Percentiles rank a stretch among this genome's conserved stretches.
Conservation (phyloP, 2,329 filamentous ascomycete genomes). For the Microdochium nivale region DNA sequence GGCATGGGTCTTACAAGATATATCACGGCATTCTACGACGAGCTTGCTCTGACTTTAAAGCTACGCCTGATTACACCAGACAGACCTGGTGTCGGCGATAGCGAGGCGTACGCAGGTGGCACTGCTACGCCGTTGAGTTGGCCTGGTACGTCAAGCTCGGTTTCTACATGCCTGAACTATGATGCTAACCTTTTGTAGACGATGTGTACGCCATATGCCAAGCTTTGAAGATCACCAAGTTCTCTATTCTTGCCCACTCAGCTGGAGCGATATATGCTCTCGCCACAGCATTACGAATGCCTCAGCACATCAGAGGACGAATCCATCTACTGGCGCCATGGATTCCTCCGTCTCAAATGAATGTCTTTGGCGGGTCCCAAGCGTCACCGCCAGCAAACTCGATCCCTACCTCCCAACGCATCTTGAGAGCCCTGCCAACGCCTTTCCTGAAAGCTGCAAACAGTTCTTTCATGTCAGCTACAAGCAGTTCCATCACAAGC, state of each 20-base stretch:
- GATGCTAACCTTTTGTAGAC: conserved; percentile 30
- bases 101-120: conserved; percentile 73
- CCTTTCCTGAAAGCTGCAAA: conserved; percentile 91
- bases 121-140: conserved; percentile 83
- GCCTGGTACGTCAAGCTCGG: conserved; percentile 58
- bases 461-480: conserved; percentile 88
- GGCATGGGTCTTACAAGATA: conserved; percentile 96
- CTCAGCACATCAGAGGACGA: conserved; percentile 86
- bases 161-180: not conserved
- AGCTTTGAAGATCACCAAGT: conserved; percentile 83
- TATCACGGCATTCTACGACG: conserved; percentile 95
- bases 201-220: conserved; percentile 95
- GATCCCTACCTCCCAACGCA: conserved; percentile 84
- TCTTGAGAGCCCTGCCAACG: conserved; percentile 81
- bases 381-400: conserved; percentile 72
- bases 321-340: conserved; percentile 92
- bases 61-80: conserved; percentile 89
- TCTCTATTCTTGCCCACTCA: conserved; percentile 92
- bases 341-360: conserved; percentile 95
- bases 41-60: conserved; percentile 80
- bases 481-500: conserved; percentile 75
- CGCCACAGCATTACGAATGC: conserved; percentile 89
- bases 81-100: conserved; percentile 87
- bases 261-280: conserved; percentile 97
- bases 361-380: conserved; percentile 64